These are phyloP conservation scores for Xylariaceae sp. DNA, from an alignment of 2,329 filamentous ascomycete species.

Conservation along the genomic window DNA sequence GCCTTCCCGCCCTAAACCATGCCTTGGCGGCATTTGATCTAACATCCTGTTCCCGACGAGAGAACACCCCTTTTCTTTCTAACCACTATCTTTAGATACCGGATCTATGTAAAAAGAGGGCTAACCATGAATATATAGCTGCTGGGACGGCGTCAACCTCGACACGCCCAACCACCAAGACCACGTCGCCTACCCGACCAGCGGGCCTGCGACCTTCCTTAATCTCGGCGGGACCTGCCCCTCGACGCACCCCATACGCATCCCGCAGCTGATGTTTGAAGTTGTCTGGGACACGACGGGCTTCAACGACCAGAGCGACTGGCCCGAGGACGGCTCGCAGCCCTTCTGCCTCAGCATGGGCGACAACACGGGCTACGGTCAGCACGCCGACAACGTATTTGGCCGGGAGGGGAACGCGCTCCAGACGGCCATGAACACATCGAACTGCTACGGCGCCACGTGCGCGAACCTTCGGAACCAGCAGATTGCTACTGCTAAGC, in stretches of 20 bases:
- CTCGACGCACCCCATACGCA: conserved; percentile 35
- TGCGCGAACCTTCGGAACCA: conserved; percentile 34
- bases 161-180: conserved; percentile 46
- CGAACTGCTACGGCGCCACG: conserved; percentile 40
- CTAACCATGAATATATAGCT: conserved; percentile 35
- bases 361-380: conserved; percentile 38
- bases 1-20: conserved; percentile 37
- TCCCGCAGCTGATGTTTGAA: conserved; percentile 47
- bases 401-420: conserved; percentile 26
- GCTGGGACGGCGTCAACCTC: conserved; percentile 51
- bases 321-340: conserved; percentile 37
- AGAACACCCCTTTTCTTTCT: conserved; percentile 31
- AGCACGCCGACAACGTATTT: conserved; percentile 40
- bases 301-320: conserved; percentile 35
- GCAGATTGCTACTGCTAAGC: conserved; percentile 28
- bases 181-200: conserved; percentile 48
- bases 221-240: conserved; percentile 34
- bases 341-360: conserved; percentile 35
- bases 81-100: conserved; percentile 41
- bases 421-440: conserved; percentile 35
- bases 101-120: too few relatives aligned
- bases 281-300: conserved; percentile 42
- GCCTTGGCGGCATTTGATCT: conserved; percentile 42
- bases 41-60: conserved; percentile 47
- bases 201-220: conserved; percentile 39